Evolutionary conservation across 108 stramenopile genomes (phyloP), one percentile per base, ranked within the genome.

Genomic region (Cylindrotheca closterium): DNA sequence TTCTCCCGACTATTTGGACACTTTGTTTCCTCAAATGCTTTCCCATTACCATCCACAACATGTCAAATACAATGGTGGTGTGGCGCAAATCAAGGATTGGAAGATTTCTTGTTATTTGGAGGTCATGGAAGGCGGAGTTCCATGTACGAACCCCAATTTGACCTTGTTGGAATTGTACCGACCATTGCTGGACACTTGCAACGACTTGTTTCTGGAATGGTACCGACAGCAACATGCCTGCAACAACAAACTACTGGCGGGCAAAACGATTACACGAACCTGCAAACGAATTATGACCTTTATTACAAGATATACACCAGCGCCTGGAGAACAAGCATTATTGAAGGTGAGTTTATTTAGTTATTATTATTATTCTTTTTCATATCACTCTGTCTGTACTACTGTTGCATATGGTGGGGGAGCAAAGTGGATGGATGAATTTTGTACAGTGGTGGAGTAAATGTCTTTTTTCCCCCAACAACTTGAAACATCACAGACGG

Each of bases 71-170:
- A 92, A 92, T 76, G 91, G 91, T 18, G 91, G 91, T 8, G 71
- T 92, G 57, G 91, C 87, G 50, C 85, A 88, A 17, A 77, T 92
- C n/a, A 84, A 80, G 33, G 70, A 91, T 32, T 95, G 93, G 93
- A 95, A 88, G 63, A 91, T 95, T 32, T 83, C 81, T n/a, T 91
- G 88, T 65, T 95, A 95, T 65, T 45, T 95, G 25, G 93, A 95
- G 70, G 93, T 95, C 21, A 95, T 92, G 93, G 72, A 80, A 33
- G 88, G 88, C 28, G 93, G 93, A 7, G 60, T 94, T 17, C 93
- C 93, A 0, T 88, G 86, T 51, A 86, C 88, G 15, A 81, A 89
- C 64, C 93, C 89, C 47, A 80, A 89, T 53, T 2, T 63, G 5
- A 45, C 49, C 3, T 50, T 91, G 4, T 68, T 79, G 28, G 30